A percentile compares a stretch with the other conserved stretches of the same genome.
Evolutionary conservation across 306 rosid species (phyloP).

Genomic region (Lathyrus sativus): DNA sequence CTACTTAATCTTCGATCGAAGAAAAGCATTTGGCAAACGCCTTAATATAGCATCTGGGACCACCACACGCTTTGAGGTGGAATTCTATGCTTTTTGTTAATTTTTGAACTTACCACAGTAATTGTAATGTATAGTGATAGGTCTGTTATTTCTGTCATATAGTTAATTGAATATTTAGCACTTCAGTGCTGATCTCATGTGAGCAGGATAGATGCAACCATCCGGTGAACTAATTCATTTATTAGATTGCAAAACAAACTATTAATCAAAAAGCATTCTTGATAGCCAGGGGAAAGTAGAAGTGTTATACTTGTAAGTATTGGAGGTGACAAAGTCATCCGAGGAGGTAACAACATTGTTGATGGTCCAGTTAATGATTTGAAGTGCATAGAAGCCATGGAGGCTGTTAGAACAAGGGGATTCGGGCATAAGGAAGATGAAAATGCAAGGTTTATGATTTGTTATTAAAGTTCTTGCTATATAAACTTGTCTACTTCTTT

Average conservation of each 20-base stretch:
- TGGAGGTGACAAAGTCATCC: slow-evolving; percentile 76
- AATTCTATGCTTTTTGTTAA: slow-evolving; percentile 25
- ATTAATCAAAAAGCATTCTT: slow-evolving; percentile 38
- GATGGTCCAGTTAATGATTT: slow-evolving; percentile 66
- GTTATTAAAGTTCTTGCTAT: slow-evolving; percentile 28
- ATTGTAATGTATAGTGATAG: background rate
- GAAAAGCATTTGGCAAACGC: slow-evolving; percentile 80
- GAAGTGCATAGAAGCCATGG: slow-evolving; percentile 50
- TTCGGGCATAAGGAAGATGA: slow-evolving; percentile 59
- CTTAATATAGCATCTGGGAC: slow-evolving; percentile 90
- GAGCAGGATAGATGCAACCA: slow-evolving; percentile 10
- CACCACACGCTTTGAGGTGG: slow-evolving; percentile 88
- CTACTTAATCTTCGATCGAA: slow-evolving; percentile 72
- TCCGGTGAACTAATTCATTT: slow-evolving; percentile 16
- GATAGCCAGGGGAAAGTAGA: slow-evolving; percentile 85
- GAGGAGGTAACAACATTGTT: slow-evolving; percentile 79
- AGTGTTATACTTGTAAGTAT: slow-evolving; percentile 74
- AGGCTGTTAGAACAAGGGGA: slow-evolving; percentile 48
- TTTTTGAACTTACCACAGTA: slow-evolving; percentile 21
- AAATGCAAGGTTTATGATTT: slow-evolving; percentile 63
- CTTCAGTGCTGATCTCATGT: slow-evolving; percentile 1
- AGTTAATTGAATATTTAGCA: slow-evolving; percentile 5
- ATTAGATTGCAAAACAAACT: slow-evolving; percentile 30
- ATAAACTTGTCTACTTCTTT: slow-evolving; percentile 23
- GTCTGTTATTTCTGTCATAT: too few species aligned